Evolutionary conservation across 148 eudicot species (phyloP), one percentile per base, ranked within the genome.

Genomic region (Rhododendron williamsianum): DNA sequence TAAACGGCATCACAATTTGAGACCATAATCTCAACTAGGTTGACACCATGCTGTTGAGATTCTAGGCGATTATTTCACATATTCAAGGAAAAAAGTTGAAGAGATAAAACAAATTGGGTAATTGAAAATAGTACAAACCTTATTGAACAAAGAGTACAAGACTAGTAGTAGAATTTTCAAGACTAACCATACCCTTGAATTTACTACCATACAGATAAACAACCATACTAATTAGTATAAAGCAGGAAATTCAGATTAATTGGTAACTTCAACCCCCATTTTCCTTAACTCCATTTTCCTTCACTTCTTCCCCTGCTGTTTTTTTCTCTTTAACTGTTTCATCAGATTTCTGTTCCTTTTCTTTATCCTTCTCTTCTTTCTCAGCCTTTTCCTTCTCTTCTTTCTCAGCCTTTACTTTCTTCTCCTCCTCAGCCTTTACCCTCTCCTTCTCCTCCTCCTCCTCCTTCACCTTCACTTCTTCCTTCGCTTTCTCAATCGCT

Each of bases 371-470:
- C 19, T 45, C 60, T 33, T 33, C 35, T 33, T 33, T 33, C 35
- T 33, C 35, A 33, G 35, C 35, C 35, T 63, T 85, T 30, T 87
- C 82, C 52, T 87, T 73, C 83, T 36, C 89, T 33, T 33, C 35
- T 33, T 33, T 33, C 27, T 27, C 27, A 27, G 27, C 27, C 27
- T 27, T 27, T 27, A 6, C 36, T 41, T 36, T 19, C 19, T 63
- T 33, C 11, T 85, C 80, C 5, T 71, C 38, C 83, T 49, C 52
- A 36, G 83, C 82, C 56, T 83, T 30, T 12, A 51, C 21, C 65
- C 36, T 84, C 45, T 87, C 82, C 52, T 87, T 73, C 83, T 36
- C 89, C 46, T 88, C 86, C 52, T 87, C 88, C 45, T 86, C 86
- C 81, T 83, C 87, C 83, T 88, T 81, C 82, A 82, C 4, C 83